Evolutionary conservation across 2,329 filamentous ascomycete genomes (phyloP), one percentile per base, ranked within the genome.

Genomic region (Penicillium sp.): DNA sequence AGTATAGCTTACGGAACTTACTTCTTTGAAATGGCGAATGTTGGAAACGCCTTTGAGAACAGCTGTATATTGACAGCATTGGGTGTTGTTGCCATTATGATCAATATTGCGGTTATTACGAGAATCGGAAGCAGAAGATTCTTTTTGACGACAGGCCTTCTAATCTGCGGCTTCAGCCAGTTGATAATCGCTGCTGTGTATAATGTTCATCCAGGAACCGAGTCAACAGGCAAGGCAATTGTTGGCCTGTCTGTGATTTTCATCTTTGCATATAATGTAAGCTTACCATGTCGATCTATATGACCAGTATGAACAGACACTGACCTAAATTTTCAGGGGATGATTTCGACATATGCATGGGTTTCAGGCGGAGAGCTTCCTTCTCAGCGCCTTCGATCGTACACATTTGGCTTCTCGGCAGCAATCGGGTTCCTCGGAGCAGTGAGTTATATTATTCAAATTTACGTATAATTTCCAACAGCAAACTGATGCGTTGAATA

Each of bases 11-110:
- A 81, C 59, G 76, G 77, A 21, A 84, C 82, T 1, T 86, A 85
- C 67, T 85, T 85, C 74, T 83, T 86, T 65, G 77, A 81, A 61
- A 84, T 85, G 79, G 81, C 83, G 31, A 75, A 79, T 42, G 80
- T 85, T 4, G 75, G 79, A 29, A 75, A 81, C 45, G 76, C 82
- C 8, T 85, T 85, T 64, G 78, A 80, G 61, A 85, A 84, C 69
- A 74, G 78, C 13, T 83, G 83, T 63, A 82, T 85, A 42, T 74
- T 85, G 13, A 79, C 74, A 26, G 77, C 76, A 6, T 76, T 84
- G 44, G 82, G 82, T 14, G 81, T 84, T 16, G 64, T 81, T n/a
- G 81, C 81, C 10, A 81, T 85, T 55, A 62, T 83, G 7, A 66
- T 81, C 61, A 85, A 85, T 66, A 80, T 75, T 48, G 66, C 77